Evolutionary conservation across 2,329 filamentous ascomycete species (phyloP), one percentile per base, ranked within the genome.

Genomic region (Bipolaris zeicola): DNA sequence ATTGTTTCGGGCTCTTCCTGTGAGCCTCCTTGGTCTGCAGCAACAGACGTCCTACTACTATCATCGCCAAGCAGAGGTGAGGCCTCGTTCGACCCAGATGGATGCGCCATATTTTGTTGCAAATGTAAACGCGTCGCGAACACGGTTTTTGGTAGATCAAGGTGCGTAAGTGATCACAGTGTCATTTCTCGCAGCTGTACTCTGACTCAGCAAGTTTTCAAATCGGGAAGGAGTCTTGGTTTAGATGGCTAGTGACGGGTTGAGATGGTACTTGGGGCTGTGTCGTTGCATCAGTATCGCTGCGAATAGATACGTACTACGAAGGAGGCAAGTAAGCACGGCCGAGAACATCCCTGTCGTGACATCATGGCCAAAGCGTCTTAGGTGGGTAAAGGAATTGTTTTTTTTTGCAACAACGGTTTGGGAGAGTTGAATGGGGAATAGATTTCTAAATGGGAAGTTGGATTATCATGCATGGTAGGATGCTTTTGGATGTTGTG

Each of bases 201-300:
- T 22, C 10, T 16, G 6, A 11, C 26, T n/a, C 5, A 11, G 14
- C 5, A 13, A 4, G 16, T 14, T 13, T 20, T 13, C 10, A 22
- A 5, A 8, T 41, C 7, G 5, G 20, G 16, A 3, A 8, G 16
- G 7, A 24, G 1, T 10, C 8, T 8, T 6, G 38, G 16, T 1
- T 34, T 34, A 13, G 43, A 36, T n/a, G 33, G 18, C 22, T 37
- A 8, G 33, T 13, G n/a, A 13, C 3, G 22, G 18, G 22, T 24
- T 48, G 33, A 10, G 33, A 48, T 24, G 41, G 31, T 49, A 24
- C 34, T 14, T 37, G 22, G 11, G 11, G n/a, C 16, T 16, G 16
- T 33, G 38, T 52, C 28, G 41, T 62, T 52, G 52, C 50, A 51
- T 45, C 44, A 54, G 39, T 20, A 50, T 56, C 50, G 52, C 54